Evolutionary conservation across 75 land plant species (phyloP), one percentile per base, ranked within the genome.

Genomic region (Adiantum capillusveneris): DNA sequence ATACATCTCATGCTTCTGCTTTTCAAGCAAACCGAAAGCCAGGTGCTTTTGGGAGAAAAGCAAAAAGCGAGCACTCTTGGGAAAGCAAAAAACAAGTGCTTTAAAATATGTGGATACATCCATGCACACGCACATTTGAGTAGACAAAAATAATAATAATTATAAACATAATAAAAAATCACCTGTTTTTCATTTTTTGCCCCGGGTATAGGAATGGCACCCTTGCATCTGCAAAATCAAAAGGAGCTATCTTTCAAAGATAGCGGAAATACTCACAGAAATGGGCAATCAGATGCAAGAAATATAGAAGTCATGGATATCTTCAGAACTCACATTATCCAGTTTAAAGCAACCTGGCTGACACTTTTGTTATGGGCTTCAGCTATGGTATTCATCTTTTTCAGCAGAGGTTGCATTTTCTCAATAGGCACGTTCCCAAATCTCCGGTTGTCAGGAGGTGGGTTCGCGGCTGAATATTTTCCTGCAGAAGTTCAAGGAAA

Each of bases 121-220:
- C 9, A 41, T 41, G 24, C 11, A 9, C 11, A n/a, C n/a, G 25
- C 54, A 11, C 54, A n/a, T 52, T 52, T 11, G 11, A 24, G 11
- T 52, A n/a, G 11, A 52, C 7, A n/a, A 19, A 24, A 7, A 19
- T 11, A 7, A 9, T 9, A 9, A 9, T 14, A 41, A 41, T 14
- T 41, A 41, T 41, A 41, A 9, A 41, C 9, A 41, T 9, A 41
- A 41, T 41, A 41, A 41, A 46, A 46, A 46, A 3, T 6, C n/a
- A 58, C 59, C 59, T 58, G 59, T 17, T 58, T 58, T 34, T 18
- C 59, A 58, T 58, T 58, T 41, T 58, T 58, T 2, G 59, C 59
- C 18, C 59, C 59, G 2, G 59, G 59, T 29, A 58, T 58, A 18
- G 59, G 59, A 31, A 58, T 58, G 13, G 59, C 19, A 13, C 59